Evolutionary conservation across 176 grass and related monocot genomes (phyloP), one percentile per base, ranked within the genome.

Genomic region (Miscanthus lutarioriparius): DNA sequence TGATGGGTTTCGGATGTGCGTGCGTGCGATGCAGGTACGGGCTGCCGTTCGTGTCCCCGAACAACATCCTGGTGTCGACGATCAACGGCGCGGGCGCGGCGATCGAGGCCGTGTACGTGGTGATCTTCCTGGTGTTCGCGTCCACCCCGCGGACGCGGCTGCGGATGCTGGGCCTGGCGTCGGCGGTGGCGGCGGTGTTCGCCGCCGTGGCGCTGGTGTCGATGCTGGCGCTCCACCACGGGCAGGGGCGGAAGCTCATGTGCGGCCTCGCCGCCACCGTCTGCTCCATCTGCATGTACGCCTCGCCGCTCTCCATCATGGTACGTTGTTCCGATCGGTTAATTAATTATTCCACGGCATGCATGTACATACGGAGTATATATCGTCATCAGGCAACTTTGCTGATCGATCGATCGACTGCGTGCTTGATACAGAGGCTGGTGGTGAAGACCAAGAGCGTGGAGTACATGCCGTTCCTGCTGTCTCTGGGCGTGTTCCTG

Each of bases 251-350:
- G 12, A 98, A 94, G 85, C 61, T 98, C 80, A 88, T 98, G 38
- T 89, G 89, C 44, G 96, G 96, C 84, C 35, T 94, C 63, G 93
- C 89, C 63, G 84, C 90, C 56, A 80, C 91, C 70, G 44, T 94
- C 75, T 95, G 90, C 93, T 98, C 96, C 86, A 94, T 98, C 74
- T 93, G 89, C 93, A 98, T 98, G 96, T 98, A 98, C 82, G 96
- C 89, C 38, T 95, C 96, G 40, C 96, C 93, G 0, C 96, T 98
- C 70, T 95, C 93, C 77, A 87, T 98, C 93, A 98, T 98, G 96
- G 93, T 98, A 89, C 20, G 56, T 7, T 3, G 9, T 7, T 22
- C 6, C 20, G 6, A 7, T 9, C 23, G 23, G 25, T 63, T n/a
- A 35, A 48, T 48, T 4, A 14, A 2, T 48, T 48, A 5, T 48